Evolutionary conservation across 768 basidiomycete species (phyloP).

Genomic region (Boletus sp.): DNA sequence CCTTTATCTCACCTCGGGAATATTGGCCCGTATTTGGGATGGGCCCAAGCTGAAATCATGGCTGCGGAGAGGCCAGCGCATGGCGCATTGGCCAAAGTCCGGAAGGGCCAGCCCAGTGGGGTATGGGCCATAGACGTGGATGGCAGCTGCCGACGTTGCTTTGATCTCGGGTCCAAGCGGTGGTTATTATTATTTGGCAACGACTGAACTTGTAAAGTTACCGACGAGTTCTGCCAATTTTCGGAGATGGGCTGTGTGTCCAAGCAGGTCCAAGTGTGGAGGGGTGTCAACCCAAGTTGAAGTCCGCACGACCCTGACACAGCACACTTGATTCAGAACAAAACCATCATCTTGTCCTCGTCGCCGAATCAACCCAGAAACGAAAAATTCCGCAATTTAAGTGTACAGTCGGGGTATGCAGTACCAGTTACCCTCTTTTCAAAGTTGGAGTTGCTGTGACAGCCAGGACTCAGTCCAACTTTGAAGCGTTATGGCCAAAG

Average conservation of each 20-base stretch:
- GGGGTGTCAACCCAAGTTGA: no score
- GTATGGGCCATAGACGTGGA: neutral
- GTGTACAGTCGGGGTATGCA: neutral
- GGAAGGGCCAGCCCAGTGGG: neutral
- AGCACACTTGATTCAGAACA: no score
- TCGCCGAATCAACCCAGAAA: no score
- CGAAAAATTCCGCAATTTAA: no score
- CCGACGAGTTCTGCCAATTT: neutral
- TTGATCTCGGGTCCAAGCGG: slow-evolving; percentile 15
- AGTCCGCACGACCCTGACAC: no score
- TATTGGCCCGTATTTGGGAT: slow-evolving; percentile 1
- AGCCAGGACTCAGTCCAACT: neutral
- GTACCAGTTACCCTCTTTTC: no score
- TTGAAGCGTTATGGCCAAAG: neutral
- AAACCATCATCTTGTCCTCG: no score
- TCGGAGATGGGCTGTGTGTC: no score
- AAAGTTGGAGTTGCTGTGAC: neutral
- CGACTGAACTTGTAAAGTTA: neutral
- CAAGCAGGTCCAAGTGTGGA: no score
- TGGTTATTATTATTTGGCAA: neutral
- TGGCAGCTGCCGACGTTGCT: slow-evolving; percentile 22
- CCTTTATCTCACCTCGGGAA: slow-evolving; percentile 13
- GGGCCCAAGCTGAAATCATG: neutral
- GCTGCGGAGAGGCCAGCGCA: neutral
- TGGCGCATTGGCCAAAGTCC: neutral